phyloP scores from a whole-genome alignment of 2,329 filamentous ascomycete genomes.

The Saccharata proteae region DNA sequence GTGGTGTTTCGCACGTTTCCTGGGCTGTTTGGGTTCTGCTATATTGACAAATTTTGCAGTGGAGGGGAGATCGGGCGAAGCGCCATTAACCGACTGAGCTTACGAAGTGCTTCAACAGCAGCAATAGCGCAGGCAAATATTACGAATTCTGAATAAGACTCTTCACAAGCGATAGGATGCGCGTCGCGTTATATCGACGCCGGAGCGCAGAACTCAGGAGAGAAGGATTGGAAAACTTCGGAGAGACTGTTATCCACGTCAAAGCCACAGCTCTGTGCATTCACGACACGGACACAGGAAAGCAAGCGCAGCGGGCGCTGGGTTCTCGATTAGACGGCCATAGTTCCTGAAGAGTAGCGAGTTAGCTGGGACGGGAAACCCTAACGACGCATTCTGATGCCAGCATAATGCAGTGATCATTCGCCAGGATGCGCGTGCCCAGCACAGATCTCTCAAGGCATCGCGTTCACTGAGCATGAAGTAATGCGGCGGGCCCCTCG shows the following conservation, averaged over 20 bases:
- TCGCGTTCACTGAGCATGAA: conserved; percentile 21
- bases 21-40: conserved; percentile 25
- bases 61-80: conserved; percentile 22
- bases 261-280: conserved; percentile 27
- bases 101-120: conserved; percentile 26
- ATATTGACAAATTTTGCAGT: conserved; percentile 30
- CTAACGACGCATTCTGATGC: conserved; percentile 29
- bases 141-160: conserved; percentile 21
- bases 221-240: conserved; percentile 28
- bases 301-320: conserved; percentile 27
- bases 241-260: conserved; percentile 22
- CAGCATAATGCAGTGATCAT: conserved; percentile 34
- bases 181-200: conserved; percentile 27
- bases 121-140: conserved; percentile 28
- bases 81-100: conserved; percentile 21
- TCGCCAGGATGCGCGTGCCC: conserved; percentile 24
- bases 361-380: conserved; percentile 30
- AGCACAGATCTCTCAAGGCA: conserved; percentile 26
- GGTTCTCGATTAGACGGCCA: conserved; percentile 29
- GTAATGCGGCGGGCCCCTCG: conserved; percentile 25
- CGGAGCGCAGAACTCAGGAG: conserved; percentile 22
- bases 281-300: conserved; percentile 30
- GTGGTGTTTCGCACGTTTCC: conserved; percentile 30
- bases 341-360: conserved; percentile 30
- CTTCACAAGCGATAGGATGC: conserved; percentile 21